Conservation (phyloP, 2,329 filamentous ascomycete species). For the Epichloe typhina region DNA sequence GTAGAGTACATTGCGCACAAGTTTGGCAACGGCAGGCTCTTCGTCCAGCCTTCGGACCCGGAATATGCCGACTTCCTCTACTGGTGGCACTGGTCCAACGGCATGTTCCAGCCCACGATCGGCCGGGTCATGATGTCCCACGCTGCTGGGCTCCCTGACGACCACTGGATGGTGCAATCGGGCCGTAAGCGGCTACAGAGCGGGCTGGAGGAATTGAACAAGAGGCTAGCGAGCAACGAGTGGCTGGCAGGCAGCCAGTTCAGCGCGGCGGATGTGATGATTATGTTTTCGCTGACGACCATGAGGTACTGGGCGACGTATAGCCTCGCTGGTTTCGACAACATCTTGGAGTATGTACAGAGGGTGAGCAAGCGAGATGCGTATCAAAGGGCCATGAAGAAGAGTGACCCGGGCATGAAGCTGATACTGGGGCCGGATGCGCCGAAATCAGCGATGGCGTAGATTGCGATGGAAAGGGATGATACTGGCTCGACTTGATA, state of each 20-base stretch:
- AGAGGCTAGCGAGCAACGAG: conserved; percentile 29
- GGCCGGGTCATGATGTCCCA: conserved; percentile 23
- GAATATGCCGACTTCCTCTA: conserved; percentile 49
- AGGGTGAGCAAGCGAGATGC: conserved; percentile 29
- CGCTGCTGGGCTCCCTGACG: conserved; percentile 2
- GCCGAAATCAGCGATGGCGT: not conserved
- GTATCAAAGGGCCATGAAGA: conserved; percentile 34
- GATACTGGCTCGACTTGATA: not conserved
- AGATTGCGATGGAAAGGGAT: not conserved
- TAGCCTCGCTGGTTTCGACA: conserved; percentile 26
- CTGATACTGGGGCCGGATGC: conserved; percentile 14
- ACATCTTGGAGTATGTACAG: conserved; percentile 32
- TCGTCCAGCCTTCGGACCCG: conserved; percentile 28
- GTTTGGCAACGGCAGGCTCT: conserved; percentile 36
- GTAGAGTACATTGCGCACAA: conserved; percentile 48
- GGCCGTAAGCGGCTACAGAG: conserved; percentile 20
- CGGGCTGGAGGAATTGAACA: conserved; percentile 37
- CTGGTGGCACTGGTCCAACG: conserved; percentile 48
- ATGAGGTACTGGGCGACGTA: conserved; percentile 38
- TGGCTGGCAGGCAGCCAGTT: conserved; percentile 51
- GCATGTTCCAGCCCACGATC: conserved; percentile 27
- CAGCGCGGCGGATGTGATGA: conserved; percentile 54
- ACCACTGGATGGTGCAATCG: conserved; percentile 17
- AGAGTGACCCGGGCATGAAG: conserved; percentile 34
- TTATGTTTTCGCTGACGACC: conserved; percentile 46